Evolutionary conservation across 306 rosid species (phyloP), one percentile per base, ranked within the genome.

Genomic region (Rosa chinensis): DNA sequence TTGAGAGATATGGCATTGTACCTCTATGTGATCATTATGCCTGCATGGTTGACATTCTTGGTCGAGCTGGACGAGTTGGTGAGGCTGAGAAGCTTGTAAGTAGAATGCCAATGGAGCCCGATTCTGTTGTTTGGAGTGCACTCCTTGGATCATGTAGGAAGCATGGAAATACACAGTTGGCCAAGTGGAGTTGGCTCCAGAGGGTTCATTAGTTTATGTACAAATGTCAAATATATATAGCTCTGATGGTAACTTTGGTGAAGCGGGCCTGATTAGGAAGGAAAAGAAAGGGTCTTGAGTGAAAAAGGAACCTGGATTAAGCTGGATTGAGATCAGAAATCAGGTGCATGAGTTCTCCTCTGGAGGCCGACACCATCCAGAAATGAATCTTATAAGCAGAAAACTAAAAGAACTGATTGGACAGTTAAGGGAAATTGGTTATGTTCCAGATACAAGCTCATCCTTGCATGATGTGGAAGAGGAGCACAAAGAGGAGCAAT

Each of bases 1-100:
- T 61, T 71, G 72, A 75, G 70, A 78, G 39, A 67, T 87, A 89
- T 61, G 83, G 90, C 56, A 77, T 89, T 76, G 77, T 67, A 72
- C 96, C 92, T 70, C 89, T 87, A 44, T 82, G 86, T 44, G 97
- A 94, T 77, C 98, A 94, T 76, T 94, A 88, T 83, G 90, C 95
- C 76, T 92, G 97, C 88, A 89, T 94, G 97, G 89, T 92, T 84
- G 98, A 92, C 87, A 89, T 89, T 78, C 85, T 87, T 73, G 98
- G 98, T 77, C 89, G 97, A 79, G 90, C 91, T 16, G 98, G 98
- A 48, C 45, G n/a, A 82, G 72, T 92, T 73, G 49, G 42, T 20
- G 91, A 94, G 84, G 97, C 98, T 44, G 84, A 84, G 79, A 84
- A 86, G 59, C 84, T 94, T 80, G 84, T 92, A 67, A 43, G 32